Percentiles rank a stretch among this genome's conserved stretches.
Evolutionary conservation across 2,329 filamentous ascomycete genomes (phyloP).

Genomic region (Claviceps paspali): DNA sequence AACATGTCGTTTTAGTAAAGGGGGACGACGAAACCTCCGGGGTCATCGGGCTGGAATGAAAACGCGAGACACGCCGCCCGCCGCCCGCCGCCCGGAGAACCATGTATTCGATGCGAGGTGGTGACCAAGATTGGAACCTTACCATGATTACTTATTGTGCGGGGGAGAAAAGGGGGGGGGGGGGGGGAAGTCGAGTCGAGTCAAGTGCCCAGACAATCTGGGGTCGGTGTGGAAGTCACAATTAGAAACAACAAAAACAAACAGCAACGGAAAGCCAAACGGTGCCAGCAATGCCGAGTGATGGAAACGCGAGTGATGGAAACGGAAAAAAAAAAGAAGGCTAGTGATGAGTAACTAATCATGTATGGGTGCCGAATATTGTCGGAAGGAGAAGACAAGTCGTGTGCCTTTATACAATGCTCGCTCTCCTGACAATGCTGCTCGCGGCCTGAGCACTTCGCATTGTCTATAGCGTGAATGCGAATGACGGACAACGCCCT

Average conservation of each 20-base stretch:
- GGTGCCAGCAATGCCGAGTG: neutral
- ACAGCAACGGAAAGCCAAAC: neutral
- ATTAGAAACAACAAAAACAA: neutral
- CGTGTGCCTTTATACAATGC: constrained; percentile 1
- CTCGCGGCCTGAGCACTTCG: neutral
- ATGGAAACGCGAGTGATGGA: neutral
- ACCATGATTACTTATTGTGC: constrained; percentile 2
- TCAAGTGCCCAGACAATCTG: no score
- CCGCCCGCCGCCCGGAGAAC: no score
- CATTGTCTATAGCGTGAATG: neutral
- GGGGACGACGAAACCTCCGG: no score
- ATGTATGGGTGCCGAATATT: neutral
- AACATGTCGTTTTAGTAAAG: neutral
- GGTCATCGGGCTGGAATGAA: no score
- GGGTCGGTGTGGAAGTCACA: no score
- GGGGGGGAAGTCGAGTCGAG: no score
- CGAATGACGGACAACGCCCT: neutral
- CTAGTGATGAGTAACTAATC: neutral
- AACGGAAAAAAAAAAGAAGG: neutral
- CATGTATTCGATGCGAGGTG: no score
- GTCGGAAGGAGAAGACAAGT: neutral
- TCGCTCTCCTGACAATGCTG: neutral
- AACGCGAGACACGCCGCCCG: no score
- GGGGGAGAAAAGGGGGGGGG: neutral
- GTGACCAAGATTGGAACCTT: neutral